phyloP scores from a whole-genome alignment of 257 asterid genomes.

The Verbascum thapsus region DNA sequence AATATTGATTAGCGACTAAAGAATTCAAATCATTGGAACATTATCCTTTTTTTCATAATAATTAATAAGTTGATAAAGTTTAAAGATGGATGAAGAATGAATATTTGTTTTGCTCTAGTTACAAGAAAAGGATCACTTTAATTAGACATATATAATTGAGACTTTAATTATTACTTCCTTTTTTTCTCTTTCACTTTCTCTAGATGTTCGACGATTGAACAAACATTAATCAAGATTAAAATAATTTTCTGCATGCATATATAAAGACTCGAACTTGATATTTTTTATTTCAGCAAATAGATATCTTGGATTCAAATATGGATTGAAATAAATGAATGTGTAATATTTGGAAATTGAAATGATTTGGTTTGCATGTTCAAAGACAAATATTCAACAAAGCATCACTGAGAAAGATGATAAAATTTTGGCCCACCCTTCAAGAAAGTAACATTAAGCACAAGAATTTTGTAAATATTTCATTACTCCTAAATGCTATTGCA shows the following conservation, averaged over 20 bases:
- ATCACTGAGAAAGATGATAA: conserved; percentile 30
- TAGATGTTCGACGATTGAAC: too few relatives aligned
- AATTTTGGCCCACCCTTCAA: conserved; percentile 45
- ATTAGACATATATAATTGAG: conserved; percentile 25
- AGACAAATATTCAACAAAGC: conserved; percentile 56
- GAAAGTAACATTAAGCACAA: conserved; percentile 17
- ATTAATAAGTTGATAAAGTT: conserved; percentile 36
- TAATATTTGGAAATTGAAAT: conserved; percentile 38
- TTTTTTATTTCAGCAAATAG: too few relatives aligned
- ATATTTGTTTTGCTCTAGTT: conserved; percentile 57
- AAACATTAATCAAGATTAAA: too few relatives aligned
- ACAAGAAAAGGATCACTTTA: conserved; percentile 66
- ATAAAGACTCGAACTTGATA: too few relatives aligned
- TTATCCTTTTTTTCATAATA: conserved; percentile 36
- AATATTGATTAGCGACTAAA: conserved; percentile 24
- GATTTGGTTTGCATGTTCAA: conserved; percentile 48
- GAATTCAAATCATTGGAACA: conserved; percentile 53
- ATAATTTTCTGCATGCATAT: too few relatives aligned
- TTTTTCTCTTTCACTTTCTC: too few relatives aligned
- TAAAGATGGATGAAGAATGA: conserved; percentile 26
- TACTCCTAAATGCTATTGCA: too few relatives aligned
- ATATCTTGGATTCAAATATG: background rate
- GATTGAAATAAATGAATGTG: conserved; percentile 19
- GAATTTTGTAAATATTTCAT: too few relatives aligned
- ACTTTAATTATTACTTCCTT: conserved; percentile 24